A percentile compares a stretch with the other conserved stretches of the same genome.
Conservation (phyloP, 345 rosid species). For the Bruguiera sexangula region DNA sequence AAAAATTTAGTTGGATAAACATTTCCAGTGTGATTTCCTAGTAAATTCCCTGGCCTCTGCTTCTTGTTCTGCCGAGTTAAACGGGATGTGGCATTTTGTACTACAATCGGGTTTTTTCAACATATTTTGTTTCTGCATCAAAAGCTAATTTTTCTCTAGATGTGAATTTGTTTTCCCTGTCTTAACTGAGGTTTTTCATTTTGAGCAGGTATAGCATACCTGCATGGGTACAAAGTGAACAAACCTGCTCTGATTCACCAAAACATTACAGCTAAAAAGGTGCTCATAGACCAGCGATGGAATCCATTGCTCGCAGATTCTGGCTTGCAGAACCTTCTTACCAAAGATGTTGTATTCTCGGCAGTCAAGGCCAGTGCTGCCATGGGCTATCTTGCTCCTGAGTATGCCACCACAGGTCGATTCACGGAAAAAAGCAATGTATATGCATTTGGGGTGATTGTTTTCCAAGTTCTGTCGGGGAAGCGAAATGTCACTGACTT, state of each 20-base stretch:
- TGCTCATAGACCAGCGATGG: slow-evolving; percentile 22
- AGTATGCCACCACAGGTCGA: slow-evolving; percentile 26
- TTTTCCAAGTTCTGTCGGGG: slow-evolving; percentile 33
- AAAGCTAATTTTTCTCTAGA: neutral
- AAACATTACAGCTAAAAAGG: slow-evolving; percentile 24
- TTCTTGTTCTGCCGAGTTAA: no score
- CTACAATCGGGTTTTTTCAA: slow-evolving; percentile 1
- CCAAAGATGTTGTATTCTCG: slow-evolving; percentile 29
- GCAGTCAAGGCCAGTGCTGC: slow-evolving; percentile 34
- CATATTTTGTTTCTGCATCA: neutral
- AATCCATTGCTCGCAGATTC: slow-evolving; percentile 25
- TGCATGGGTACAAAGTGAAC: slow-evolving; percentile 18
- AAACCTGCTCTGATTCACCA: slow-evolving; percentile 30
- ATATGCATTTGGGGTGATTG: slow-evolving; percentile 31
- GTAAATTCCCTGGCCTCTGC: no score
- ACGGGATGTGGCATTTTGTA: no score
- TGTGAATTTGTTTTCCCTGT: neutral
- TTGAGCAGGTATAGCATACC: slow-evolving; percentile 23
- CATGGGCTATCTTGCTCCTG: slow-evolving; percentile 37
- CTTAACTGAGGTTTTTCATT: slow-evolving; percentile 4
- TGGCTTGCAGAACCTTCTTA: slow-evolving; percentile 33
- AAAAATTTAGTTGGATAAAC: neutral
- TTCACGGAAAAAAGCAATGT: slow-evolving; percentile 34
- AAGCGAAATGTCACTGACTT: slow-evolving; percentile 18
- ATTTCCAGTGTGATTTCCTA: no score